Base-by-base conservation (phyloP, 1,284 basidiomycete species). In the Cutaneotrichosporon spelunceum region DNA sequence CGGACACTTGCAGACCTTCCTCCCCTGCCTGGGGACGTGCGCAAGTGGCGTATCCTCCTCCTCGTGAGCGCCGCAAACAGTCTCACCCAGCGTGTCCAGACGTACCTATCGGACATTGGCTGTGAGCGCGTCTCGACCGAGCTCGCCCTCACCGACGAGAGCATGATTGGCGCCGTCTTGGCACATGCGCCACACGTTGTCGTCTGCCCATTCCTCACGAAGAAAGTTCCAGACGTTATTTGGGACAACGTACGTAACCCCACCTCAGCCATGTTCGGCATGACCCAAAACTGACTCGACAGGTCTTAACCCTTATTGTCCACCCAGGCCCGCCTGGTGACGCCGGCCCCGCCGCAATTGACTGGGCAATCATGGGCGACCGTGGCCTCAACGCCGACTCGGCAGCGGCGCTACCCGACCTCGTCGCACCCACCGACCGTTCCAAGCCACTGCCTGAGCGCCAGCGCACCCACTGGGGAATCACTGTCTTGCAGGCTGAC, bases 291-390 rank as follows among this genome's bases (percentile, higher is more conserved):
- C n/a, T 26, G 39, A 42, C 34, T 53, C 4, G 13, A 45, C 68
- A 76, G 72, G 77, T 75, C 66, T 70, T 81, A 48, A 82, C 81
- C 2, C 75, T 81, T 36, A 80, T 82, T 61, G 75, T 81, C 6
- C 81, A 82, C 66, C 81, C 81, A 9, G 81, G 81, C 19, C 78
- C 81, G 4, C 81, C 81, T 0, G 81, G 80, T 1, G 81, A 82
- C 66, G 81, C 78, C 0, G 81, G 81, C 16, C 80, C 81, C 8
- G 81, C 80, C 1, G 78, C 81, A 6, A 74, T 82, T 59, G 81
- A 82, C 67, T 81, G 80, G 78, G 77, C 74, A 29, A 67, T 82
- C 21, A 69, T 81, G 58, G 81, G 81, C 16, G 81, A 82, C 65
- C 69, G 71, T 56, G 81, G 81, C 16, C 56, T 69, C 33, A 63